Conservation (phyloP, 768 basidiomycete species). For the Boletus patriciae region DNA sequence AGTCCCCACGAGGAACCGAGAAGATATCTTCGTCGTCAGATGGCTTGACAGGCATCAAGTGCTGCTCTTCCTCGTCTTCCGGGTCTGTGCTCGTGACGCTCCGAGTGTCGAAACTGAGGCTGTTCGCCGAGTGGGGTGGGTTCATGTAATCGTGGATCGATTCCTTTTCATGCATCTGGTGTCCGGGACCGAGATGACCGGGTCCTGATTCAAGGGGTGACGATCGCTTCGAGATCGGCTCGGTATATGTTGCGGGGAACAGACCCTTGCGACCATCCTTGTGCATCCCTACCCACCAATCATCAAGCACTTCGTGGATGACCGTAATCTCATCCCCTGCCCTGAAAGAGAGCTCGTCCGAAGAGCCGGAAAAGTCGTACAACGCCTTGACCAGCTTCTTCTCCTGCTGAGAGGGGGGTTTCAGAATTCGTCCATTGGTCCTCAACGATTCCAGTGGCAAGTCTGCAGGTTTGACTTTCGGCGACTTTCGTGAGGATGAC, state of each 20-base stretch:
- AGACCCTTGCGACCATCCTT: conserved; percentile 65
- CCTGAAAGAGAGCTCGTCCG: conserved; percentile 77
- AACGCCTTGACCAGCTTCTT: conserved; percentile 64
- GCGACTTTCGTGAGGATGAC: conserved; percentile 30
- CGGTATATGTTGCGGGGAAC: conserved; percentile 79
- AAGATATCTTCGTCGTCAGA: conserved; percentile 25
- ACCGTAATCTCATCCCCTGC: conserved; percentile 75
- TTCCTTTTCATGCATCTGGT: conserved; percentile 28
- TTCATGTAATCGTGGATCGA: conserved; percentile 19
- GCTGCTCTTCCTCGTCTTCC: conserved; percentile 47
- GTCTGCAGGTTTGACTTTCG: conserved; percentile 27
- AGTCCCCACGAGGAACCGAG: conserved; percentile 19
- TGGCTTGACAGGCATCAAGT: conserved; percentile 31
- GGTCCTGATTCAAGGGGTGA: conserved; percentile 37
- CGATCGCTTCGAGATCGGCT: conserved; percentile 35
- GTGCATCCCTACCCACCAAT: conserved; percentile 88
- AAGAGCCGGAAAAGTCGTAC: conserved; percentile 71
- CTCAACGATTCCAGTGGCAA: conserved; percentile 26
- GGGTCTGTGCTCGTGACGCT: conserved; percentile 43
- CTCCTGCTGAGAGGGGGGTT: conserved; percentile 49
- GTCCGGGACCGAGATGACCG: conserved; percentile 5
- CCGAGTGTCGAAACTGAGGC: conserved; percentile 35
- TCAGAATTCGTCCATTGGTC: conserved; percentile 43
- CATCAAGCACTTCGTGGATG: conserved; percentile 78
- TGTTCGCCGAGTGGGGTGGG: conserved; percentile 25